phyloP scores from a whole-genome alignment of 2,329 filamentous ascomycete genomes.

The Periconia digitata region DNA sequence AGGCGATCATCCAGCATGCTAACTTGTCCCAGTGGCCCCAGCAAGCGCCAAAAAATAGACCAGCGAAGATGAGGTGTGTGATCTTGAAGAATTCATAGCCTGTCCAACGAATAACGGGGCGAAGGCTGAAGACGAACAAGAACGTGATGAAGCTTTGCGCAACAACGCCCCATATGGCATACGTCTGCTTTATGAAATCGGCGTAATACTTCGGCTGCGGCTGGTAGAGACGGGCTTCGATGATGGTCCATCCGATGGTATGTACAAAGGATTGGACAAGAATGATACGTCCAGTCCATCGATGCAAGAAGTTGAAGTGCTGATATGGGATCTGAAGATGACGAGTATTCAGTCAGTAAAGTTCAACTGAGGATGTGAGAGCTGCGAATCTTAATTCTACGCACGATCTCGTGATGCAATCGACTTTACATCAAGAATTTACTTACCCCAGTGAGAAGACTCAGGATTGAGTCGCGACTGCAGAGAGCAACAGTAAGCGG shows the following conservation, averaged over 20 bases:
- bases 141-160: constrained; percentile 65
- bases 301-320: constrained; percentile 75
- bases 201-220: constrained; percentile 64
- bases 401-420: too few species aligned
- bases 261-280: constrained; percentile 68
- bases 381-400: too few species aligned
- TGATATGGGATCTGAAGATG: constrained; percentile 76
- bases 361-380: too few species aligned
- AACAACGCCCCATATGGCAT: constrained; percentile 72
- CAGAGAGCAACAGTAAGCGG: constrained; percentile 67
- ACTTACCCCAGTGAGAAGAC: constrained; percentile 66
- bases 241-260: constrained; percentile 68
- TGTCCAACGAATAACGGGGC: constrained; percentile 61
- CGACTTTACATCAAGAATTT: too few species aligned
- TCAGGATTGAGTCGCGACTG: constrained; percentile 67
- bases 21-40: constrained; percentile 72
- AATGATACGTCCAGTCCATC: constrained; percentile 73
- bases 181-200: constrained; percentile 62
- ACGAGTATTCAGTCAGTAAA: too few species aligned
- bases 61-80: constrained; percentile 68
- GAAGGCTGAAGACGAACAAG: constrained; percentile 60
- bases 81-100: constrained; percentile 78
- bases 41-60: constrained; percentile 71
- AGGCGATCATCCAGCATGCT: constrained; percentile 68
- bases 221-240: constrained; percentile 67